These are phyloP conservation scores for Backusella parvicylindrica DNA, from an alignment of 192 early-diverging fungal genomes.

Conservation along the genomic window DNA sequence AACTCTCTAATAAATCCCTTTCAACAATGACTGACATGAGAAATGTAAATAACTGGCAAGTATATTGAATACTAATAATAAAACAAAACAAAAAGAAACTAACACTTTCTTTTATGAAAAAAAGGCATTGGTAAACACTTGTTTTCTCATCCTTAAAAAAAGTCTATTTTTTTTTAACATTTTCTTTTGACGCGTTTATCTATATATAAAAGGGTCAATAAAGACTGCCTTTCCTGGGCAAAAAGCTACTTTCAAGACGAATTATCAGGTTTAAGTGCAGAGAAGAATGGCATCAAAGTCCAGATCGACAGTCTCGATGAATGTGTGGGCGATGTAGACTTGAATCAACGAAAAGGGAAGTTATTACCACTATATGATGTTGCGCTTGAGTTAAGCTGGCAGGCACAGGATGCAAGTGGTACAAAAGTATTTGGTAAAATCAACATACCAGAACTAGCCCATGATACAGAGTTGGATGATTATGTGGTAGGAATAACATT, in stretches of 20 bases:
- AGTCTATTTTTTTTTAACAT: too few species aligned
- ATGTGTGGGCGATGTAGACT: slow-evolving; percentile 80
- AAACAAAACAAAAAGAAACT: neutral
- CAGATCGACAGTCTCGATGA: slow-evolving; percentile 56
- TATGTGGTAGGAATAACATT: slow-evolving; percentile 58
- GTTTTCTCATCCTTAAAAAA: neutral
- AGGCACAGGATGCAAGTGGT: slow-evolving; percentile 47
- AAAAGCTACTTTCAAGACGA: slow-evolving; percentile 75
- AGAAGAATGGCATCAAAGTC: slow-evolving; percentile 52
- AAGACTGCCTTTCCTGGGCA: slow-evolving; percentile 91
- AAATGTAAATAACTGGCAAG: slow-evolving; percentile 62
- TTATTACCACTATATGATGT: slow-evolving; percentile 92
- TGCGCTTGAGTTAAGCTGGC: slow-evolving; percentile 70
- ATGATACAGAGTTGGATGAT: slow-evolving; percentile 82
- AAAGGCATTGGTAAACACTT: slow-evolving; percentile 39
- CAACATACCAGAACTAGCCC: slow-evolving; percentile 83
- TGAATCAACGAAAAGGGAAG: slow-evolving; percentile 95
- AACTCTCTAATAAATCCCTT: neutral
- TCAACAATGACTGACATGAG: slow-evolving; percentile 64
- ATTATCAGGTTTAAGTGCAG: slow-evolving; percentile 52
- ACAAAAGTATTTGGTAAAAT: slow-evolving; percentile 70
- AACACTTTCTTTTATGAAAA: neutral
- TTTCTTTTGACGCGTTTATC: neutral
- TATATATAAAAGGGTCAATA: slow-evolving; percentile 73
- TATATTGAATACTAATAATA: neutral